Base-by-base conservation (phyloP, 305 asterid species). In the Fraxinus sp. region DNA sequence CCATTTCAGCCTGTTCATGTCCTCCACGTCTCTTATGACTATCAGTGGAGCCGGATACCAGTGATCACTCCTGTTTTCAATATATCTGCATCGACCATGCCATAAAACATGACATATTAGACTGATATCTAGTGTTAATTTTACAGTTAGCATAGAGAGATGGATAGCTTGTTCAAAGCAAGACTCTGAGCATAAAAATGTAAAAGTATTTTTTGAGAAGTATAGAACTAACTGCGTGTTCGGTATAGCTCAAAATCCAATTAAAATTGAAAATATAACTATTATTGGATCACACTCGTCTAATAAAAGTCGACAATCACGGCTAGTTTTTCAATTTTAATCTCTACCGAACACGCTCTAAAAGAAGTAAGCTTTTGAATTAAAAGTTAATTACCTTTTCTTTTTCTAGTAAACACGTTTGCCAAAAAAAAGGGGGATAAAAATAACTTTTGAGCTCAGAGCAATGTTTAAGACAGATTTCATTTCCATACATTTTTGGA, bases 11-110 rank as follows among this genome's bases (percentile, higher is more conserved):
- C 91, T 74, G 92, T 93, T 95, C 97, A 93, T 77, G 86, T 95
- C 91, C 83, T 92, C 98, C 71, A 95, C 88, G 33, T 95, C 97
- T 59, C 95, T 88, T 93, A 91, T 87, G 41, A 95, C 98, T 16
- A 93, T 82, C 90, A 81, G 76, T 0, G 98, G 98, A 16, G 87
- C 89, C 0, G 90, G 94, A 70, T 93, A 83, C 98, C 98, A 92
- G 74, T 92, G 95, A 36, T 95, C 97, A 2, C 90, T 89, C 88
- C 82, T 86, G 84, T 85, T 88, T 37, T 90, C 94, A 35, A 91
- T 78, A n/a, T 88, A 91, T 87, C 98, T 94, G 88, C 82, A 85
- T 68, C 4, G 79, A 16, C n/a, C 4, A 6, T 16, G 24, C 57
- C 64, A 74, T 9, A 59, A 76, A 24, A 73, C 71, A 20, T 32